Evolutionary conservation across 495 filamentous ascomycete species (phyloP).

Genomic region (Penicillium mononematosum): DNA sequence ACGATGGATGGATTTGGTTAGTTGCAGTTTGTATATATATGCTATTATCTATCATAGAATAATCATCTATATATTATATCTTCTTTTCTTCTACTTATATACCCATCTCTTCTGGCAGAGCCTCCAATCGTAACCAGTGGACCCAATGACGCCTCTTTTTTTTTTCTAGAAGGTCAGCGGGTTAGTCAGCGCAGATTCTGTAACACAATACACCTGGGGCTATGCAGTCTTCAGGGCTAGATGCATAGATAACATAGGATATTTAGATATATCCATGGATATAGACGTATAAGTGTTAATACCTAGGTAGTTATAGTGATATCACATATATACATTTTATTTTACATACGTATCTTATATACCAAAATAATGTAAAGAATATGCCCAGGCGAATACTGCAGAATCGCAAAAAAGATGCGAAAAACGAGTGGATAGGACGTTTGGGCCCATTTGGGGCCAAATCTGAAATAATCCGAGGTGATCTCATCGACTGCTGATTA

Average conservation of each 20-base stretch:
- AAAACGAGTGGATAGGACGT: neutral
- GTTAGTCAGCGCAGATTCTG: constrained; percentile 22
- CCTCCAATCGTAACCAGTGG: constrained; percentile 27
- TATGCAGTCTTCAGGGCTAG: no score
- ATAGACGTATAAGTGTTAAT: neutral
- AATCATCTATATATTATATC: neutral
- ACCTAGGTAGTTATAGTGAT: no score
- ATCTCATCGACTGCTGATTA: constrained; percentile 21
- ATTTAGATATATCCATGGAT: neutral
- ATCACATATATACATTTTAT: no score
- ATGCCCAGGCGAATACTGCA: no score
- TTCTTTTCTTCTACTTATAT: neutral
- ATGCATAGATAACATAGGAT: neutral
- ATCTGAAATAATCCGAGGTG: constrained; percentile 11
- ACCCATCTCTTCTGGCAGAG: constrained; percentile 12
- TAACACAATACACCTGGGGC: constrained; percentile 4
- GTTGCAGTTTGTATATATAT: no score
- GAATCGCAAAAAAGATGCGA: neutral
- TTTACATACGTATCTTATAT: no score
- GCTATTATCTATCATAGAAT: neutral
- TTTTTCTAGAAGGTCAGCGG: constrained; percentile 32
- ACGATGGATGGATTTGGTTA: no score
- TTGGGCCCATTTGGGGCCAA: constrained; percentile 2
- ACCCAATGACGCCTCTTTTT: constrained; percentile 20
- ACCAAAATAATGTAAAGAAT: no score